A percentile compares a stretch with the other conserved stretches of the same genome.
phyloP scores from a whole-genome alignment of 2,329 filamentous ascomycete species.

The Sarocladium kiliense region DNA sequence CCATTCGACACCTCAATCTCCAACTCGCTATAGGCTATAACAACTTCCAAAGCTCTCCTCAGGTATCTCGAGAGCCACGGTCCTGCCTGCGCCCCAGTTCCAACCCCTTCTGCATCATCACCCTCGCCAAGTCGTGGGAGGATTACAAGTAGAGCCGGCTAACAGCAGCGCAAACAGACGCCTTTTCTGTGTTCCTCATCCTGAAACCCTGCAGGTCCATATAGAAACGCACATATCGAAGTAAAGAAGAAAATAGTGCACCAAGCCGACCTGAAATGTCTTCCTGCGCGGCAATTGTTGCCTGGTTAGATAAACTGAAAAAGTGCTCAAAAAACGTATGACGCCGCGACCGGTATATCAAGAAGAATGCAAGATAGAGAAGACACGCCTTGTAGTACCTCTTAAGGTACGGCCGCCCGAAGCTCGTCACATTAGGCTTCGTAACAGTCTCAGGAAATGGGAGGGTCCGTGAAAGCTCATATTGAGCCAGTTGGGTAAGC shows the following conservation, averaged over 20 bases:
- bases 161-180: not conserved
- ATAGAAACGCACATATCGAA: not conserved
- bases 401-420: not conserved
- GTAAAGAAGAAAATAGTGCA: not conserved
- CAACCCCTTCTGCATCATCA: not conserved
- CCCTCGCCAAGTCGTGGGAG: not conserved
- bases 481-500: constrained; percentile 41
- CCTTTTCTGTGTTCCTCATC: not conserved
- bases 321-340: not conserved
- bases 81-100: not conserved
- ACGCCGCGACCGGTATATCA: constrained; percentile 5
- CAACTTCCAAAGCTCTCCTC: not conserved
- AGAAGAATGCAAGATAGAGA: not conserved
- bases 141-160: not conserved
- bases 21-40: not conserved
- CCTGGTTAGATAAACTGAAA: not conserved
- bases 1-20: not conserved
- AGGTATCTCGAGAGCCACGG: not conserved
- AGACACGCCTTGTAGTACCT: not conserved
- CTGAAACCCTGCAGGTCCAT: not conserved
- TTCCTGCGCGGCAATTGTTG: not conserved
- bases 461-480: constrained; percentile 17
- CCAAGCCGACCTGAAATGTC: not conserved
- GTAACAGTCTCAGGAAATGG: not conserved
- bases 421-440: not conserved